Evolutionary conservation across 2,329 filamentous ascomycete species (phyloP).

Genomic region (Pseudogymnoascus sp.): DNA sequence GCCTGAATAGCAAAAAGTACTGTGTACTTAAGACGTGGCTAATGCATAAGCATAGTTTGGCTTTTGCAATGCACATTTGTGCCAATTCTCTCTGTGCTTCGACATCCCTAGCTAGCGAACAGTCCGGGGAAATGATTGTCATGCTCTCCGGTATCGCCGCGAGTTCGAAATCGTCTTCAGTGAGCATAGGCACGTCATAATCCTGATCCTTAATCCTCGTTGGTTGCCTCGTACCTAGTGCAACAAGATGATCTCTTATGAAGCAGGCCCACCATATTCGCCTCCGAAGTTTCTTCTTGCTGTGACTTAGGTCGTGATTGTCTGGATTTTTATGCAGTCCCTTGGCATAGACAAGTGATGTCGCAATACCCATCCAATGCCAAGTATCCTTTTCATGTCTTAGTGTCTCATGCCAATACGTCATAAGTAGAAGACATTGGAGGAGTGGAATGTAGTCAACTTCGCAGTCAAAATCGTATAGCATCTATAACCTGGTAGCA

Average conservation of each 20-base stretch:
- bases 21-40: slow-evolving; percentile 80
- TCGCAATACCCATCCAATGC: slow-evolving; percentile 94
- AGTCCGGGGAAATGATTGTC: slow-evolving; percentile 58
- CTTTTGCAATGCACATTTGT: slow-evolving; percentile 79
- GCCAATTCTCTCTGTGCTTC: slow-evolving; percentile 69
- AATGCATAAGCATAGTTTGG: slow-evolving; percentile 80
- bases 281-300: slow-evolving; percentile 78
- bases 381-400: slow-evolving; percentile 94
- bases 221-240: slow-evolving; percentile 80
- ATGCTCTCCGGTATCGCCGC: slow-evolving; percentile 59
- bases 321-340: slow-evolving; percentile 78
- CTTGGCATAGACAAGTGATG: slow-evolving; percentile 83
- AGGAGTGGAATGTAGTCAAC: slow-evolving; percentile 77
- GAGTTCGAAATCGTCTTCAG: slow-evolving; percentile 72
- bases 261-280: slow-evolving; percentile 95
- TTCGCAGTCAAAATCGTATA: slow-evolving; percentile 91
- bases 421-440: slow-evolving; percentile 79
- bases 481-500: too few species aligned
- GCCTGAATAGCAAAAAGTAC: too few species aligned
- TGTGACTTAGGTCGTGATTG: slow-evolving; percentile 46
- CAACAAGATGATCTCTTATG: slow-evolving; percentile 83
- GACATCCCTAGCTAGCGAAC: slow-evolving; percentile 59
- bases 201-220: slow-evolving; percentile 85
- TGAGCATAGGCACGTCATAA: slow-evolving; percentile 82
- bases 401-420: slow-evolving; percentile 90